A percentile compares a stretch with the other conserved stretches of the same genome.
phyloP scores from a whole-genome alignment of 805 yeast genomes.

The Lipomyces orientalis region DNA sequence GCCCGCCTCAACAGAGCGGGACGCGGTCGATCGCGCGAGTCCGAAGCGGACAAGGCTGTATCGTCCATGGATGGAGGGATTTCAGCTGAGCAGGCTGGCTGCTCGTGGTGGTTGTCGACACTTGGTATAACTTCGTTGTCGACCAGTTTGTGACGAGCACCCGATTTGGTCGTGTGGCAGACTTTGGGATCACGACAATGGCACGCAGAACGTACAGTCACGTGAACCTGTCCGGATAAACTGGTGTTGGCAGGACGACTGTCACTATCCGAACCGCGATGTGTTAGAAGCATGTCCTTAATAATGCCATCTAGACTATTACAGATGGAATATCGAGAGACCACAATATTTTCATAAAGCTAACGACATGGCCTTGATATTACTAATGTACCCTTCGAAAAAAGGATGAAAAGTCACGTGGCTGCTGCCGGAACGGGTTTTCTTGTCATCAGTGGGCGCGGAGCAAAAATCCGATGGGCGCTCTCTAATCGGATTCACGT shows the following conservation, averaged over 20 bases:
- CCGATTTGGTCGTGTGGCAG: not conserved
- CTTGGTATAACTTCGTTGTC: not conserved
- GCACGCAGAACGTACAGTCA: not conserved
- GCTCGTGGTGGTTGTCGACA: not conserved
- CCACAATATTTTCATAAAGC: not conserved
- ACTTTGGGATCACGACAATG: not conserved
- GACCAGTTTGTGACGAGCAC: not conserved
- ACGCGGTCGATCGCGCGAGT: conserved; percentile 11
- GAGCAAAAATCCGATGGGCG: not conserved
- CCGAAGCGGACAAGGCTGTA: conserved; percentile 13
- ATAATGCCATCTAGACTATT: not conserved
- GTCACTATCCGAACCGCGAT: too few relatives aligned
- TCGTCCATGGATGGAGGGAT: conserved; percentile 13
- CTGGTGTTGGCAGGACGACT: not conserved
- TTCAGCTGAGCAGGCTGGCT: not conserved
- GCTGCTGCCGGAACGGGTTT: not conserved
- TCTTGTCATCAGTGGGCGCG: not conserved
- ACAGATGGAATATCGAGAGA: not conserved
- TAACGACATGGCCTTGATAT: not conserved
- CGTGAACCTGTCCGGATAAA: not conserved
- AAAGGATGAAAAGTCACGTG: not conserved
- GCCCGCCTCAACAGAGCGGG: conserved; percentile 24
- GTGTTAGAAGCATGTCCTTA: not conserved
- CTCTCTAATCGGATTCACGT: not conserved
- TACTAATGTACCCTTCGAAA: too few relatives aligned